phyloP scores from a whole-genome alignment of 768 basidiomycete species.

The Suillus occidentalis region DNA sequence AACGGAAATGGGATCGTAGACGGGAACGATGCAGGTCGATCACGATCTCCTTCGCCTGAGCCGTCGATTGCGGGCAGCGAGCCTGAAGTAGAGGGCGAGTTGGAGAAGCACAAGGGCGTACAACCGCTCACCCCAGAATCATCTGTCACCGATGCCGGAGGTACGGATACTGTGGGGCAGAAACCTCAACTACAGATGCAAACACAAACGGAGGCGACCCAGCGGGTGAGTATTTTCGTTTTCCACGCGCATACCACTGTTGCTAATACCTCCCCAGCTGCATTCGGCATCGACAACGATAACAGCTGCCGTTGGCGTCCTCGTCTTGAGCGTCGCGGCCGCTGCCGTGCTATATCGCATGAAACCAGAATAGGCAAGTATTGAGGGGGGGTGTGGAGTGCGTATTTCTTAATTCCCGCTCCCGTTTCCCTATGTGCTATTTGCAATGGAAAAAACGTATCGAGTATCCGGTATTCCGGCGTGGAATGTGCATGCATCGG shows the following conservation, averaged over 20 bases:
- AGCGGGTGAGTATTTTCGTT: constrained; percentile 30
- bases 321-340: constrained; percentile 66
- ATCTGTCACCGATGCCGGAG: constrained; percentile 28
- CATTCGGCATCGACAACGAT: constrained; percentile 28
- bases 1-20: constrained; percentile 13
- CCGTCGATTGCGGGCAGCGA: constrained; percentile 31
- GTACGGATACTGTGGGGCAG: not conserved
- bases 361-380: constrained; percentile 39
- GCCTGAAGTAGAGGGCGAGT: constrained; percentile 23
- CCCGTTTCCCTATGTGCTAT: constrained; percentile 6
- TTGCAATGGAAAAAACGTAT: constrained; percentile 1
- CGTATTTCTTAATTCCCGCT: not conserved
- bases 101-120: constrained; percentile 14
- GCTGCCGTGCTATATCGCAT: constrained; percentile 76
- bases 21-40: constrained; percentile 15
- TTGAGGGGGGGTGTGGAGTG: constrained; percentile 1
- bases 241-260: not conserved
- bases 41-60: constrained; percentile 28
- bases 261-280: constrained; percentile 21
- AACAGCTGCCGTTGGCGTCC: constrained; percentile 60
- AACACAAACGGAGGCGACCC: constrained; percentile 17
- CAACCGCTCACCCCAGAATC: constrained; percentile 32
- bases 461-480: not conserved
- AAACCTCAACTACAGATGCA: constrained; percentile 1
- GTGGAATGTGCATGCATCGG: constrained; percentile 7